Evolutionary conservation across 1,139 yeast species (phyloP), one percentile per base, ranked within the genome.

Genomic region (Saccharomyces hybrid): DNA sequence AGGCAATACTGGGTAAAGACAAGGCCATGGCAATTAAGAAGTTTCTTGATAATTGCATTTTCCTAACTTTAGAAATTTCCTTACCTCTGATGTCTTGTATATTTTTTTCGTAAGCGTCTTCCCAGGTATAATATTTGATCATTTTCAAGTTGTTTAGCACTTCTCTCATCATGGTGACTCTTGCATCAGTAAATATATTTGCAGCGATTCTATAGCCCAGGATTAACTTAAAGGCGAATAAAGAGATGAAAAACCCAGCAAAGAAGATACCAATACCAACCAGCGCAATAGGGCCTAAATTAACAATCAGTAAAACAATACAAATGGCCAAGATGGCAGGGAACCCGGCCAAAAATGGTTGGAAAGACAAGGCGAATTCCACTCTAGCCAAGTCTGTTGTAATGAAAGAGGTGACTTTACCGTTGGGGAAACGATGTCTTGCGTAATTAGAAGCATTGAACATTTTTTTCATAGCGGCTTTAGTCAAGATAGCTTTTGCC

Each of bases 361-460:
- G 85, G 71, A 85, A 86, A 7, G 83, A 81, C 38, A 83, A 68
- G 4, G 95, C 93, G 64, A 87, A 79, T 66, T 88, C 96, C 44
- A 89, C 78, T 64, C 96, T 80, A 28, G 91, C 81, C 54, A 89
- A 76, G 67, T 88, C 96, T 1, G 95, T 84, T 13, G 93, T 85
- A 70, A 88, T 78, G 65, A 88, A 71, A 13, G 88, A 83, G 1
- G 95, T 87, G 54, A 89, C 77, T 59, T 79, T 80, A 56, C 95
- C 87, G 25, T 80, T 75, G 0, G 95, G 81, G 65, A 72, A 87
- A 56, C 76, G 73, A 61, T 80, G 80, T 54, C 79, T 78, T 2
- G 93, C 79, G 55, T 76, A 75, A n/a, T 82, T 79, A 59, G 81
- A 79, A 11, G 89, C 77, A 52, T 70, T 75, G 60, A 87, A 78